phyloP scores from a whole-genome alignment of 2,329 filamentous ascomycete genomes.

The Taxawa tesnikishii region DNA sequence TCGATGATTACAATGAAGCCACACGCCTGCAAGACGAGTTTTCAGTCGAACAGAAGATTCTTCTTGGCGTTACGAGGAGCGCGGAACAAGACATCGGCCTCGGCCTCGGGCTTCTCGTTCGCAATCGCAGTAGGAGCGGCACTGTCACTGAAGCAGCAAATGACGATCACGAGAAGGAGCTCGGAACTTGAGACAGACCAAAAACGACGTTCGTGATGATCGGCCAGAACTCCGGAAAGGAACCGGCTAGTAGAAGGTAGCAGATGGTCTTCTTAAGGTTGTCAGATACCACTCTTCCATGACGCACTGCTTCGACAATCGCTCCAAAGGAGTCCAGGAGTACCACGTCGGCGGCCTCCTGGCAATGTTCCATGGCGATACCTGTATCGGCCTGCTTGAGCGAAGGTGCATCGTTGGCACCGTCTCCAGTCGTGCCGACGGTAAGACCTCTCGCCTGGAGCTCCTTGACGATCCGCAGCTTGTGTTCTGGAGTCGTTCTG shows the following conservation, averaged over 20 bases:
- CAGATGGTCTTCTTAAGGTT: slow-evolving; percentile 67
- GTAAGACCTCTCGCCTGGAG: slow-evolving; percentile 50
- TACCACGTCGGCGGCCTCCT: slow-evolving; percentile 51
- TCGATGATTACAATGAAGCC: slow-evolving; percentile 51
- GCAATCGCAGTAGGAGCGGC: slow-evolving; percentile 60
- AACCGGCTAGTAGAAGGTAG: slow-evolving; percentile 62
- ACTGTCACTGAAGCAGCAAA: slow-evolving; percentile 62
- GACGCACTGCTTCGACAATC: slow-evolving; percentile 59
- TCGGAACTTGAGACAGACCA: slow-evolving; percentile 60
- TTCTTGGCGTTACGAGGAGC: slow-evolving; percentile 56
- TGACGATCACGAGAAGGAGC: slow-evolving; percentile 56
- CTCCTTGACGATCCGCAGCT: slow-evolving; percentile 66
- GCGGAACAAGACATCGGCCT: slow-evolving; percentile 59
- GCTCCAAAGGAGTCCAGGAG: slow-evolving; percentile 58
- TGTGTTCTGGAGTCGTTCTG: slow-evolving; percentile 65
- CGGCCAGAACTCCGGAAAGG: slow-evolving; percentile 66
- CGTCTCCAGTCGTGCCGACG: slow-evolving; percentile 41
- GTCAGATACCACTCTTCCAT: slow-evolving; percentile 65
- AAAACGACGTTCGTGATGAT: slow-evolving; percentile 62
- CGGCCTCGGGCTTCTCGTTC: slow-evolving; percentile 65
- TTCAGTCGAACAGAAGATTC: slow-evolving; percentile 61
- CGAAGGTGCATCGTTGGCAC: slow-evolving; percentile 39
- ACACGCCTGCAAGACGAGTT: slow-evolving; percentile 61
- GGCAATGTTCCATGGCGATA: slow-evolving; percentile 50
- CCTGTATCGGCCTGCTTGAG: slow-evolving; percentile 48